Percentiles rank a stretch among this genome's conserved stretches.
Evolutionary conservation across 352 stramenopile species (phyloP).

Genomic region (Phytophthora foliorum): DNA sequence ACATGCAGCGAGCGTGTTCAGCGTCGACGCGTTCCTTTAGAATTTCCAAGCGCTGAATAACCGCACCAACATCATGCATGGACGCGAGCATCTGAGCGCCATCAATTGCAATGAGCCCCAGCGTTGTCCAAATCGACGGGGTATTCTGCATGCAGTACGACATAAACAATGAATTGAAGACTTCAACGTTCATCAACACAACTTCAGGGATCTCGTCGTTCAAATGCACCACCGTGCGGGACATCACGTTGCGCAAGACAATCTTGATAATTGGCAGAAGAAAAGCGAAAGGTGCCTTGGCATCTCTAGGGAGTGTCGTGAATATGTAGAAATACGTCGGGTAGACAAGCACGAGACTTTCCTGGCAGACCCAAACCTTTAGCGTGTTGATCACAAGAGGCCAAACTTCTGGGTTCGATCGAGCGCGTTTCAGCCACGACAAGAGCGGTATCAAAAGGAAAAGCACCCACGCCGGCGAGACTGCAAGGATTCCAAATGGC

Average conservation of each 20-base stretch:
- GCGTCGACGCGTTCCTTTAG: conserved; percentile 8
- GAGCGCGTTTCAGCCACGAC: neutral
- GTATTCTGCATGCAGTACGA: conserved; percentile 57
- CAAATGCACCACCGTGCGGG: conserved; percentile 25
- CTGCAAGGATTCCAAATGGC: conserved; percentile 36
- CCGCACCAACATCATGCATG: conserved; percentile 24
- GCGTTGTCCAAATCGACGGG: conserved; percentile 35
- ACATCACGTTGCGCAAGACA: conserved; percentile 31
- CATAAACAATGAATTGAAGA: conserved; percentile 53
- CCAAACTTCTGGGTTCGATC: conserved; percentile 10
- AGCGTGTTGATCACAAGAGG: conserved; percentile 5
- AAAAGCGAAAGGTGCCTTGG: conserved; percentile 28
- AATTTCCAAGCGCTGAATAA: conserved; percentile 17
- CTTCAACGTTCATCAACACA: conserved; percentile 53
- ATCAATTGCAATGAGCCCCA: conserved; percentile 36
- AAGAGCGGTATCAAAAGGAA: conserved; percentile 12
- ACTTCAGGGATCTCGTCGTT: conserved; percentile 36
- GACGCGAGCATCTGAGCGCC: conserved; percentile 20
- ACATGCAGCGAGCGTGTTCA: conserved; percentile 8
- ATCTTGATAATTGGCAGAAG: conserved; percentile 46
- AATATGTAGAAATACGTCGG: conserved; percentile 34
- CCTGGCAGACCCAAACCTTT: conserved; percentile 1
- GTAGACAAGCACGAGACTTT: conserved; percentile 28
- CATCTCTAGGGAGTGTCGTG: neutral
- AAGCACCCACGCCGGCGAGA: conserved; percentile 9